Conservation (phyloP, 768 basidiomycete species). For the Lactarius quietus region DNA sequence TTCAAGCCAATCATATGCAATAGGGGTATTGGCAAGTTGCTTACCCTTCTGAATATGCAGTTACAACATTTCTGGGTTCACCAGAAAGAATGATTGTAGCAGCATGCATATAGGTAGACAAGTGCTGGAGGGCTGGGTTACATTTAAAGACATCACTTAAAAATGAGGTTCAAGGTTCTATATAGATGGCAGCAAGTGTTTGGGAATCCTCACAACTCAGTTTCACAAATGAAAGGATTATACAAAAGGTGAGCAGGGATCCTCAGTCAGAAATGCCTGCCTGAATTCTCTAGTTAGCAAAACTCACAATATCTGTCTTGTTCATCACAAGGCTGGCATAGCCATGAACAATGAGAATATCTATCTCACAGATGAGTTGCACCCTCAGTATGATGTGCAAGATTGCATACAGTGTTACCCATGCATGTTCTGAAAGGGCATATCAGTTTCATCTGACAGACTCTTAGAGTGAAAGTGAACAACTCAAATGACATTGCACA, state of each 20-base stretch:
- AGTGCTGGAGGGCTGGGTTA: constrained; percentile 65
- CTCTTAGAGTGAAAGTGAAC: background rate
- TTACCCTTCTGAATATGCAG: constrained; percentile 69
- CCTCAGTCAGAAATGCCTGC: background rate
- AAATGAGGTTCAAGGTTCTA: background rate
- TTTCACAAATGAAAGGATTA: constrained; percentile 60
- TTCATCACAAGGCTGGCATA: constrained; percentile 57
- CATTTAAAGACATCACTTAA: constrained; percentile 65
- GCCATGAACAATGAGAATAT: constrained; percentile 69
- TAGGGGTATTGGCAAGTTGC: constrained; percentile 8
- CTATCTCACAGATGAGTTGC: constrained; percentile 31
- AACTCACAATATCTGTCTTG: constrained; percentile 55
- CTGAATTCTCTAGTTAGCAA: background rate
- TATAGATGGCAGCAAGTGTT: background rate
- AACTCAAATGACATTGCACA: constrained; percentile 50
- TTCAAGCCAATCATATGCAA: background rate
- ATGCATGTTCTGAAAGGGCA: constrained; percentile 36
- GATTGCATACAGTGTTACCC: constrained; percentile 44
- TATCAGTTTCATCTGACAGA: background rate
- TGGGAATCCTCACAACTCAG: constrained; percentile 44
- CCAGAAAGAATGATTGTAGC: constrained; percentile 57
- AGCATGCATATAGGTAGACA: constrained; percentile 51
- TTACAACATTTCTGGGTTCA: constrained; percentile 47
- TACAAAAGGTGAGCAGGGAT: constrained; percentile 50
- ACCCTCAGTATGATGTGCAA: background rate